Percentiles rank a stretch among this genome's conserved stretches.
phyloP scores from a whole-genome alignment of 1,284 basidiomycete species.

The Pseudozyma sp. region DNA sequence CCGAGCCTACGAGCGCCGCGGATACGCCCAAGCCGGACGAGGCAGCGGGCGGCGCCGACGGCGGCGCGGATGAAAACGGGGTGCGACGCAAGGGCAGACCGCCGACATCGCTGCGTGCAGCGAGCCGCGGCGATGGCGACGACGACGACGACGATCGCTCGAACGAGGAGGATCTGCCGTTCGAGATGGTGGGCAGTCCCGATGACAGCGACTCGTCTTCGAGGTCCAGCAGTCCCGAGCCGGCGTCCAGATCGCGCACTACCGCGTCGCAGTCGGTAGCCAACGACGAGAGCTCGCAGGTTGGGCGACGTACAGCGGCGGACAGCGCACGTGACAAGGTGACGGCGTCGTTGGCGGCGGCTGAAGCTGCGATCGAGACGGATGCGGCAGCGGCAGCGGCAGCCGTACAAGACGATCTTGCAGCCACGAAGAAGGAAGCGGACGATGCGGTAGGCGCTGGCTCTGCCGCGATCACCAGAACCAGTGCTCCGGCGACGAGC shows the following conservation, averaged over 20 bases:
- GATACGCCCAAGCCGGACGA: slow-evolving; percentile 45
- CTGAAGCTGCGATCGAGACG: slow-evolving; percentile 26
- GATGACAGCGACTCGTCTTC: slow-evolving; percentile 53
- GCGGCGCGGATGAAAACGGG: slow-evolving; percentile 13
- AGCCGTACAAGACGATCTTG: slow-evolving; percentile 1
- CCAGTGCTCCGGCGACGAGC: slow-evolving; percentile 15
- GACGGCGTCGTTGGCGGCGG: slow-evolving; percentile 24
- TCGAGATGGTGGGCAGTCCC: slow-evolving; percentile 61
- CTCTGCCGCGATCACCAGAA: background rate
- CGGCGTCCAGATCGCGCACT: slow-evolving; percentile 35
- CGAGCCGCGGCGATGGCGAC: slow-evolving; percentile 21
- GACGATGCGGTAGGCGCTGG: slow-evolving; percentile 11
- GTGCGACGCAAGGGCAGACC: slow-evolving; percentile 27
- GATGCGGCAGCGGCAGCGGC: slow-evolving; percentile 68
- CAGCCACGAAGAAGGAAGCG: slow-evolving; percentile 13
- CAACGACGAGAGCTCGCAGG: slow-evolving; percentile 73
- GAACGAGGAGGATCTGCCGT: slow-evolving; percentile 58
- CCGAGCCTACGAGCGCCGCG: slow-evolving; percentile 48
- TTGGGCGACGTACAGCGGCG: slow-evolving; percentile 26
- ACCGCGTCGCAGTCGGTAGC: slow-evolving; percentile 68
- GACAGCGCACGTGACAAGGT: slow-evolving; percentile 32
- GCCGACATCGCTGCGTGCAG: slow-evolving; percentile 17
- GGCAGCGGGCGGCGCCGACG: slow-evolving; percentile 17
- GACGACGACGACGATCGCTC: slow-evolving; percentile 28
- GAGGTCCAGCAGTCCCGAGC: slow-evolving; percentile 45